phyloP scores from a whole-genome alignment of 371 early-diverging fungal genomes.

The Blyttiomyces sp. region DNA sequence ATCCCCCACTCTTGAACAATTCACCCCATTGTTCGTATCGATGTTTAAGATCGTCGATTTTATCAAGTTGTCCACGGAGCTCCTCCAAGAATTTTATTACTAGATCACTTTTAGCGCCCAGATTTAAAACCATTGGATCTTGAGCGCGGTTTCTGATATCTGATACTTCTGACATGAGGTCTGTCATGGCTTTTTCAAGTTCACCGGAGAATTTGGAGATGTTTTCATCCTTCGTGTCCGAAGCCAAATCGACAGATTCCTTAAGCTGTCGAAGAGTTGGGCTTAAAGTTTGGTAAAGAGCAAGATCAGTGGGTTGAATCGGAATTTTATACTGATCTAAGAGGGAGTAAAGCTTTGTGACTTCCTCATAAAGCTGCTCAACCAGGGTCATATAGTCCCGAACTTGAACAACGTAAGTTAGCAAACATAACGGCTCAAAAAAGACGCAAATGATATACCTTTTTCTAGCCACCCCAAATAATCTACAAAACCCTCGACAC shows the following conservation, averaged over 20 bases:
- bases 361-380: slow-evolving; percentile 44
- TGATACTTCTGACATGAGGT: slow-evolving; percentile 49
- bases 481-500: slow-evolving; percentile 56
- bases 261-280: slow-evolving; percentile 52
- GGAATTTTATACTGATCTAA: slow-evolving; percentile 47
- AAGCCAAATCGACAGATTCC: slow-evolving; percentile 51
- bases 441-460: slow-evolving; percentile 22
- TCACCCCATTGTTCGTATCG: slow-evolving; percentile 50
- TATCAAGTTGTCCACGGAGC: slow-evolving; percentile 32
- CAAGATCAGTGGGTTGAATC: slow-evolving; percentile 55
- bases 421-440: background rate
- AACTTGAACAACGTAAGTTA: slow-evolving; percentile 21
- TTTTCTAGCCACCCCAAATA: slow-evolving; percentile 57
- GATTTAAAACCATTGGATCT: slow-evolving; percentile 56
- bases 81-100: slow-evolving; percentile 45
- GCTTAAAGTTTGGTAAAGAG: slow-evolving; percentile 52
- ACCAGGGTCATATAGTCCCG: slow-evolving; percentile 37
- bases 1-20: slow-evolving; percentile 49
- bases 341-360: slow-evolving; percentile 38
- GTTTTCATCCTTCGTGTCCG: slow-evolving; percentile 54
- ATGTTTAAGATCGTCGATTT: slow-evolving; percentile 39
- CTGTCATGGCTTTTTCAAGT: slow-evolving; percentile 43
- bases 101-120: slow-evolving; percentile 32
- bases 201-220: slow-evolving; percentile 48
- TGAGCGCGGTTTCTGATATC: slow-evolving; percentile 54